Conservation (phyloP, 225 moss, liverwort and hornwort genomes). For the Pseudisothecium myosuroides region DNA sequence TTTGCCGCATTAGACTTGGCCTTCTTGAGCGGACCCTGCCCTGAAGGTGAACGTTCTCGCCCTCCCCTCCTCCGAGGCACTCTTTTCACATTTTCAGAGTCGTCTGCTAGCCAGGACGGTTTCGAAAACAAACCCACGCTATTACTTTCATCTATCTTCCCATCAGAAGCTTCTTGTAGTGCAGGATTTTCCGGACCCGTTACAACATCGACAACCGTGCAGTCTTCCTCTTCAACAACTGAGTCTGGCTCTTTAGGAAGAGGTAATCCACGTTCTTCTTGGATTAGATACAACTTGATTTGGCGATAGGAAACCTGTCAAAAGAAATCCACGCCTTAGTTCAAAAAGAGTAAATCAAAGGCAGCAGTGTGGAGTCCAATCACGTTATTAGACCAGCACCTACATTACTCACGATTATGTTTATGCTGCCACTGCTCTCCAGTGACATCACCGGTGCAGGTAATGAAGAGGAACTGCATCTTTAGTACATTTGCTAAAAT, state of each 20-base stretch:
- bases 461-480: not conserved
- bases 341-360: not conserved
- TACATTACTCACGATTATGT: not conserved
- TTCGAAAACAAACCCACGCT: conserved; percentile 5
- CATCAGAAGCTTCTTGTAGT: not conserved
- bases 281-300: conserved; percentile 37
- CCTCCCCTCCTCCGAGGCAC: conserved; percentile 10
- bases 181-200: not conserved
- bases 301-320: conserved; percentile 40
- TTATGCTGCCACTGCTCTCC: not conserved
- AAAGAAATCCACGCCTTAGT: not conserved
- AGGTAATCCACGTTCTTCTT: conserved; percentile 31
- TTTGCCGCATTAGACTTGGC: not conserved
- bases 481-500: not conserved
- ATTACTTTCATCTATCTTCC: not conserved
- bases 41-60: not conserved
- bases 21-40: conserved; percentile 17
- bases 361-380: not conserved
- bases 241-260: conserved; percentile 9
- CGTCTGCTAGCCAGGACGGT: conserved; percentile 25
- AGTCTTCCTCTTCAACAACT: not conserved
- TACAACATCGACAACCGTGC: not conserved
- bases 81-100: not conserved
- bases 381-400: not conserved
- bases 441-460: not conserved